phyloP scores from a whole-genome alignment of 1,284 basidiomycete species.

The Fomitopsis palustris region DNA sequence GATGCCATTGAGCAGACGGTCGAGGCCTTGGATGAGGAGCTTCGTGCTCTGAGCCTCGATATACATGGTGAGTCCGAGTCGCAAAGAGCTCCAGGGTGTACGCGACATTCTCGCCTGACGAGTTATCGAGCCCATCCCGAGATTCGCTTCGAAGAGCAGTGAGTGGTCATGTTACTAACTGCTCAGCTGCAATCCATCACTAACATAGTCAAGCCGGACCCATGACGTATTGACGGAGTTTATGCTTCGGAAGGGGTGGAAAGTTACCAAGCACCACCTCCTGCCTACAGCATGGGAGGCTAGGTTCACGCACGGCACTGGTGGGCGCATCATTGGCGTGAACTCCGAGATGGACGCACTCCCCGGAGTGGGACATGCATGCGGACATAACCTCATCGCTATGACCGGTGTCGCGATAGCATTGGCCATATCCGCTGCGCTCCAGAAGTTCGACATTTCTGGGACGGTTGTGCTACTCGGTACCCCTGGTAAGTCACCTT shows the following conservation, averaged over 20 bases:
- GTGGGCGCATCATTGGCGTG: constrained; percentile 61
- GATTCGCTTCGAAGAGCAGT: constrained; percentile 27
- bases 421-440: constrained; percentile 63
- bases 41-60: constrained; percentile 60
- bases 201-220: constrained; percentile 25
- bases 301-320: constrained; percentile 39
- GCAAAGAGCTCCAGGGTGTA: no score
- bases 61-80: constrained; percentile 44
- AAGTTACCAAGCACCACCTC: constrained; percentile 51
- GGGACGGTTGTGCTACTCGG: constrained; percentile 79
- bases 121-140: constrained; percentile 22
- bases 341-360: constrained; percentile 75
- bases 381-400: constrained; percentile 85
- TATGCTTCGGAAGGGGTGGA: constrained; percentile 47
- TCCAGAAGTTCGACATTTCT: constrained; percentile 58
- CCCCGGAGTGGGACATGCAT: constrained; percentile 65
- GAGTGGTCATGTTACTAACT: constrained; percentile 12
- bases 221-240: constrained; percentile 34
- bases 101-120: no score
- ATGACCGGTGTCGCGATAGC: constrained; percentile 75
- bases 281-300: constrained; percentile 73
- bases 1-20: constrained; percentile 51
- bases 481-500: constrained; percentile 60
- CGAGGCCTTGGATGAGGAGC: constrained; percentile 45
- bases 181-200: background rate